Evolutionary conservation across 345 rosid species (phyloP).

Genomic region (Hibiscus syriacus): DNA sequence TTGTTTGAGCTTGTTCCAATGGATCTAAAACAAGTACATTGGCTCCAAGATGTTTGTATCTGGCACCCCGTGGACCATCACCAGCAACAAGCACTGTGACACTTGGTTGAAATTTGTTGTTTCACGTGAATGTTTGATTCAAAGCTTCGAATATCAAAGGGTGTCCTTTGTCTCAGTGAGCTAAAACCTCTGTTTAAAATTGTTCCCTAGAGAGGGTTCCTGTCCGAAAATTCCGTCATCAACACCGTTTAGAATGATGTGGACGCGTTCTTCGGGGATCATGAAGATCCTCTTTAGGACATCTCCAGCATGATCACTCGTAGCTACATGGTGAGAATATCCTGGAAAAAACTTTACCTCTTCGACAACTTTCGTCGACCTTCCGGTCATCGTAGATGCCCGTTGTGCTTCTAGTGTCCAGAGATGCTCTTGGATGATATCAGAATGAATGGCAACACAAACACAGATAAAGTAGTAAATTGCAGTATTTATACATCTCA

Average conservation of each 20-base stretch:
- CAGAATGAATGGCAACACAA: conserved; percentile 50
- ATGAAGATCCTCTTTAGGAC: conserved; percentile 74
- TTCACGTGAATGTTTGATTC: too few relatives aligned
- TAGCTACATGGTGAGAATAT: conserved; percentile 92
- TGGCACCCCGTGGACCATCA: conserved; percentile 79
- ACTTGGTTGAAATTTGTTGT: too few relatives aligned
- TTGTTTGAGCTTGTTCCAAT: conserved; percentile 53
- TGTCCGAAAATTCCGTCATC: conserved; percentile 61
- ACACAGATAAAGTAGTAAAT: neutral
- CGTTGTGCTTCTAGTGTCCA: conserved; percentile 48
- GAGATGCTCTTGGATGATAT: conserved; percentile 75
- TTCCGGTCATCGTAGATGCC: conserved; percentile 44
- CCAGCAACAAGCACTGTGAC: too few relatives aligned
- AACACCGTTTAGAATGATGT: conserved; percentile 82
- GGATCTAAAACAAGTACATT: conserved; percentile 68
- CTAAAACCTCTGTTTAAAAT: conserved; percentile 37
- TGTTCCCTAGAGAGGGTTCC: conserved; percentile 37
- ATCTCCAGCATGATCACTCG: conserved; percentile 90
- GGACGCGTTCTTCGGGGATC: conserved; percentile 95
- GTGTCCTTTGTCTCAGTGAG: conserved; percentile 68
- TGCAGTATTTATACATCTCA: too few relatives aligned
- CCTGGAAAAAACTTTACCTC: conserved; percentile 87
- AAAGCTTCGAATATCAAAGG: too few relatives aligned
- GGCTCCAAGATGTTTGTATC: conserved; percentile 63
- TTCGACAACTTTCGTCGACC: conserved; percentile 53